Evolutionary conservation across 805 yeast species (phyloP).

Genomic region (Wickerhamomyces sydowiorum): DNA sequence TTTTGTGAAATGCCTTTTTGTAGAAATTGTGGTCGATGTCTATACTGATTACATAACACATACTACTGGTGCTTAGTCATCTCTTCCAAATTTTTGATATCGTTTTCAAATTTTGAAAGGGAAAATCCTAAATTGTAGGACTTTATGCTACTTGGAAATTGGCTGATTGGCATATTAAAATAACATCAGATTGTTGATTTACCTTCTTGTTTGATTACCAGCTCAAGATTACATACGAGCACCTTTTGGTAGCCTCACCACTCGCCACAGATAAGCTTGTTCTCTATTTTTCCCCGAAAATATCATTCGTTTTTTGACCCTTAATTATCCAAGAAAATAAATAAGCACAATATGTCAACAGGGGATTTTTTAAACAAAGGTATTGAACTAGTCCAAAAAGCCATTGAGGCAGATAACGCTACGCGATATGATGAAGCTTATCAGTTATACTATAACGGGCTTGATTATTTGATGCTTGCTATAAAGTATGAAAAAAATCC

Average conservation of each 20-base stretch:
- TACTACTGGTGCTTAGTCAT: background rate
- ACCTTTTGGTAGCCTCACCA: too few relatives aligned
- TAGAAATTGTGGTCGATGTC: too few relatives aligned
- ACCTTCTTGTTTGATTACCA: too few relatives aligned
- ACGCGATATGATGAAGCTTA: conserved; percentile 92
- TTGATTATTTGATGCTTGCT: conserved; percentile 94
- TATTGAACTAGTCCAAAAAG: conserved; percentile 89
- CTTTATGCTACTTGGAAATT: background rate
- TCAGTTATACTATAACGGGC: conserved; percentile 83
- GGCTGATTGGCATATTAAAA: too few relatives aligned
- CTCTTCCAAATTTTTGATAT: background rate
- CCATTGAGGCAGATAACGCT: conserved; percentile 90
- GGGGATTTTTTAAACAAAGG: conserved; percentile 88
- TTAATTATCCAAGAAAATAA: background rate
- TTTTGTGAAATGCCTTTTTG: too few relatives aligned
- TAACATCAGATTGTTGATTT: too few relatives aligned
- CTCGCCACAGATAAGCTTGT: too few relatives aligned
- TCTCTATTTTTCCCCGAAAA: too few relatives aligned
- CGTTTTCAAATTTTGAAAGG: background rate
- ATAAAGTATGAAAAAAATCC: conserved; percentile 91
- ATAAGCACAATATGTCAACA: conserved; percentile 30
- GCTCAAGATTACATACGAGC: too few relatives aligned
- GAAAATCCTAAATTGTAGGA: background rate
- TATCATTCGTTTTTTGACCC: background rate
- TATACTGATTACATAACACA: background rate